Percentiles rank a stretch among this genome's conserved stretches.
Evolutionary conservation across 2,329 filamentous ascomycete species (phyloP).

Genomic region (Penicillium verrucosum): DNA sequence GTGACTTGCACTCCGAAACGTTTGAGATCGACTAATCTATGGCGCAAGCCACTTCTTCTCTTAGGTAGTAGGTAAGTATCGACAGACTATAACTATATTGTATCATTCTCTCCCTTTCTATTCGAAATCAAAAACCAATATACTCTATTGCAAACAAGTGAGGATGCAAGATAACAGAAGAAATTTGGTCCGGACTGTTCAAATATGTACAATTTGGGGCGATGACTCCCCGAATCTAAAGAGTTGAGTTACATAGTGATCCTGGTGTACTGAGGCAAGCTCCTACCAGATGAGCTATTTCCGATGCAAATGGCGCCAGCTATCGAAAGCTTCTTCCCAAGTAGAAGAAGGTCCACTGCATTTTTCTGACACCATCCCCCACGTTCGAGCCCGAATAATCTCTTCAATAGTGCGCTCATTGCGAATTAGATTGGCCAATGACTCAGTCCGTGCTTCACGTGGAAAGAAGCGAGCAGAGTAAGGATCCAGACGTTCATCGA

Average conservation of each 20-base stretch:
- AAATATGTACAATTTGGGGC: not conserved
- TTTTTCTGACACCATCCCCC: constrained; percentile 71
- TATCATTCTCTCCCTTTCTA: not conserved
- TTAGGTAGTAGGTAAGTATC: not conserved
- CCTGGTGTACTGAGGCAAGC: not conserved
- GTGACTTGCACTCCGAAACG: no score
- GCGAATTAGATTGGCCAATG: constrained; percentile 65
- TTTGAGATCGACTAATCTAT: no score
- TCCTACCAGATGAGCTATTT: constrained; percentile 7
- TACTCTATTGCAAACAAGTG: not conserved
- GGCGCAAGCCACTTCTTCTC: not conserved
- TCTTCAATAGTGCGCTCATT: constrained; percentile 70
- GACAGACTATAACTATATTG: no score
- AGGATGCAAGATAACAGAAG: no score
- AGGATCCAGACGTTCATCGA: constrained; percentile 87
- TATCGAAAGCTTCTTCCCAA: constrained; percentile 64
- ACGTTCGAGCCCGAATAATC: constrained; percentile 77
- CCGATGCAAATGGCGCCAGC: constrained; percentile 53
- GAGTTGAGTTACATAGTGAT: constrained; percentile 3
- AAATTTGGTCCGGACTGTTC: not conserved
- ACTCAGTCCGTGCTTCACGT: constrained; percentile 73
- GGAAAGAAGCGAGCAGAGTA: constrained; percentile 81
- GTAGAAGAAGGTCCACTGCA: constrained; percentile 60
- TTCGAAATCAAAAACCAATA: rapidly evolving
- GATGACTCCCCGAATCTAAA: not conserved